Conservation (phyloP, 2,329 filamentous ascomycete genomes). For the Colletotrichum chlorophyti region DNA sequence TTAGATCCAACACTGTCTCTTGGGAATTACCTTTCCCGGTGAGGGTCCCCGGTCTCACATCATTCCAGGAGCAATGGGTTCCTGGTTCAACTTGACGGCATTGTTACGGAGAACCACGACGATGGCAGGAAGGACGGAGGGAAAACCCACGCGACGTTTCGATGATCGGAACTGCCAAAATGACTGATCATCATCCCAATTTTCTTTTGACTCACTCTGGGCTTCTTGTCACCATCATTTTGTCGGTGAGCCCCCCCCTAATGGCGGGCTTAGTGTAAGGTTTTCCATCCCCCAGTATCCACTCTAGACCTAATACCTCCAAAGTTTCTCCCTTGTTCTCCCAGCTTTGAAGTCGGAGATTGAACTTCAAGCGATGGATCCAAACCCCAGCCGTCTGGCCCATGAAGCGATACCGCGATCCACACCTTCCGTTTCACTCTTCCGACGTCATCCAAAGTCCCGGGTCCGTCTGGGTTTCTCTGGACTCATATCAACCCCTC, state of each 20-base stretch:
- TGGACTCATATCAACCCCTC: neutral
- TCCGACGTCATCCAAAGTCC: slow-evolving; percentile 26
- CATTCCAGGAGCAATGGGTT: slow-evolving; percentile 20
- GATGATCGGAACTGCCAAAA: slow-evolving; percentile 9
- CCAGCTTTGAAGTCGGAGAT: slow-evolving; percentile 28
- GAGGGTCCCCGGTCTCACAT: slow-evolving; percentile 30
- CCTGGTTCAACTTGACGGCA: slow-evolving; percentile 11
- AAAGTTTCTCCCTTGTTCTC: slow-evolving; percentile 14
- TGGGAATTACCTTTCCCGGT: slow-evolving; percentile 27
- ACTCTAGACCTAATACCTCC: slow-evolving; percentile 21
- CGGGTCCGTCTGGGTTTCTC: slow-evolving; percentile 7
- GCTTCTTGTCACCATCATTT: neutral
- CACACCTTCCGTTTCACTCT: slow-evolving; percentile 26
- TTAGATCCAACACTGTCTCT: slow-evolving; percentile 20
- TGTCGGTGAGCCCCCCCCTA: slow-evolving; percentile 25
- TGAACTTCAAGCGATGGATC: slow-evolving; percentile 27
- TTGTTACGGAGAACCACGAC: slow-evolving; percentile 6
- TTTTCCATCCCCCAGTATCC: slow-evolving; percentile 25
- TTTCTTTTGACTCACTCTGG: slow-evolving; percentile 12
- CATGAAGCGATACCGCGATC: slow-evolving; percentile 26
- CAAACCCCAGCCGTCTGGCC: slow-evolving; percentile 14
- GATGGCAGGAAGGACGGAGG: too few species aligned
- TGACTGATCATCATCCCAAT: slow-evolving; percentile 2
- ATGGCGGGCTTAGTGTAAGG: slow-evolving; percentile 22
- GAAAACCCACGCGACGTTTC: slow-evolving; percentile 5